Percentiles rank a stretch among this genome's conserved stretches.
These are phyloP conservation scores for Jamesozyma rosinii DNA, from an alignment of 805 yeast species.

Conservation along the genomic window DNA sequence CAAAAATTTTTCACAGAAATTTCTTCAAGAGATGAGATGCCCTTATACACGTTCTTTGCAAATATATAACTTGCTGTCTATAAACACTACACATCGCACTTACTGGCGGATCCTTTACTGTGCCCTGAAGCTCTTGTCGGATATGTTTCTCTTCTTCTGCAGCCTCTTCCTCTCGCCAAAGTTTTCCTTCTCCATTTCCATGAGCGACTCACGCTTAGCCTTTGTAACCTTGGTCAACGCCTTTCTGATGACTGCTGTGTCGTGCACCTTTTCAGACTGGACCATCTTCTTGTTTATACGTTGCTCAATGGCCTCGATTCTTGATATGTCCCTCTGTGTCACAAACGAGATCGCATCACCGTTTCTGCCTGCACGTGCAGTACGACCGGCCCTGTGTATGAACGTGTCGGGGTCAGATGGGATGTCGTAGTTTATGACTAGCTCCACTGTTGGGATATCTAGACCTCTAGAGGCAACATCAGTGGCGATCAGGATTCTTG, in stretches of 20 bases:
- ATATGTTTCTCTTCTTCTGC: constrained; percentile 35
- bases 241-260: constrained; percentile 64
- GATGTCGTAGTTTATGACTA: constrained; percentile 84
- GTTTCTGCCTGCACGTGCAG: constrained; percentile 91
- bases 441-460: constrained; percentile 86
- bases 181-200: constrained; percentile 88
- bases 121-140: constrained; percentile 12
- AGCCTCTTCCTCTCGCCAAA: constrained; percentile 67
- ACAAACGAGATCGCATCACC: constrained; percentile 81
- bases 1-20: too few species aligned
- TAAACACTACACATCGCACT: neutral
- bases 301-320: constrained; percentile 79
- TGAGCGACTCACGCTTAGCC: constrained; percentile 81
- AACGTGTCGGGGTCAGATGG: constrained; percentile 96
- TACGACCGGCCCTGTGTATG: constrained; percentile 95
- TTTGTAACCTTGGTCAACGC: constrained; percentile 60
- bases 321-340: constrained; percentile 72
- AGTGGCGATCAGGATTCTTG: constrained; percentile 85
- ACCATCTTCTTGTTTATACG: constrained; percentile 73
- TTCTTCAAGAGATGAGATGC: too few species aligned
- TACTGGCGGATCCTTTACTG: too few species aligned
- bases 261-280: constrained; percentile 61
- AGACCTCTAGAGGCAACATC: constrained; percentile 97
- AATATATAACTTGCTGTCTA: too few species aligned
- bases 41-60: too few species aligned